Evolutionary conservation across 371 early-diverging fungal genomes (phyloP).

Genomic region (Mucor irregularis): DNA sequence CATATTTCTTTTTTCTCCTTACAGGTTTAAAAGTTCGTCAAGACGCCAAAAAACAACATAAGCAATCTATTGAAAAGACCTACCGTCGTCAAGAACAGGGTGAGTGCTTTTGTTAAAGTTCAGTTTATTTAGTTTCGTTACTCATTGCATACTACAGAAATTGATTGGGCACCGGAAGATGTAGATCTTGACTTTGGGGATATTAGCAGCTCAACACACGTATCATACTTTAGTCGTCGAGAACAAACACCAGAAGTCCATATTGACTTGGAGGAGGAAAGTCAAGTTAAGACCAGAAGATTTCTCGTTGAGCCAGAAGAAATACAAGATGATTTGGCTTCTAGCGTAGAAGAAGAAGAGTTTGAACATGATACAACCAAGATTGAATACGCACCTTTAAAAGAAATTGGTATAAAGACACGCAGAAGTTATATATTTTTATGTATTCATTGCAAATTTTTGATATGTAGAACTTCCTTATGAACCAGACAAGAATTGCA

Average conservation of each 20-base stretch:
- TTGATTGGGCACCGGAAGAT: conserved; percentile 1
- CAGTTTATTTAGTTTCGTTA: not conserved
- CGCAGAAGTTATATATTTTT: not conserved
- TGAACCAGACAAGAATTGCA: not conserved
- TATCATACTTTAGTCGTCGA: not conserved
- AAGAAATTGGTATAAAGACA: conserved; percentile 1
- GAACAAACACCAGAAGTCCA: not conserved
- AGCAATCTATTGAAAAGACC: not conserved
- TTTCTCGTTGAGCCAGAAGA: no score
- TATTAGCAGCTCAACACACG: not conserved
- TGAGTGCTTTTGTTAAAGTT: not conserved
- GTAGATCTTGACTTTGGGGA: conserved; percentile 4
- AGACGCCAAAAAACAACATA: no score
- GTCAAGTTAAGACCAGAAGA: no score
- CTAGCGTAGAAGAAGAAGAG: no score
- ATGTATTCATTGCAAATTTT: not conserved
- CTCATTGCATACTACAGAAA: not conserved
- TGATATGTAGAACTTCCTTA: conserved; percentile 2
- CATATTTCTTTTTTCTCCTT: no score
- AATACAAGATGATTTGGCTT: no score
- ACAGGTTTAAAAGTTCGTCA: no score
- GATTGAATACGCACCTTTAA: conserved; percentile 1
- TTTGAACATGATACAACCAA: not conserved
- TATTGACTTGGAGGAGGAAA: no score
- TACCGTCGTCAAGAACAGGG: not conserved